Evolutionary conservation across 768 basidiomycete genomes (phyloP), one percentile per base, ranked within the genome.

Genomic region (Leccinum pellstonianum): DNA sequence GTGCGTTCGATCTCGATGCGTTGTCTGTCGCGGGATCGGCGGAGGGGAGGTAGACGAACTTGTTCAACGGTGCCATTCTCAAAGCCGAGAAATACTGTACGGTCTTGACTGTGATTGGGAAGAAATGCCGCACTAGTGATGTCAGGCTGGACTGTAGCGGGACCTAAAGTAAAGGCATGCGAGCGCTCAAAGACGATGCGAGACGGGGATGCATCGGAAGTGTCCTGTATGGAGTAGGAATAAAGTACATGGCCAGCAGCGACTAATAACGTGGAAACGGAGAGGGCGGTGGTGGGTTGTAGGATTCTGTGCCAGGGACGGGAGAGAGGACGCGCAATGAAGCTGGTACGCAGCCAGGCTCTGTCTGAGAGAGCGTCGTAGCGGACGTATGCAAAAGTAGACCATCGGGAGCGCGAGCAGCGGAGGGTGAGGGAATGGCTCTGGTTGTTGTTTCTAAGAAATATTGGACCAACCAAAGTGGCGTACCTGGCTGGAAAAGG

Each of bases 271-370:
- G 84, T 77, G 27, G 82, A 82, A 17, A 73, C 56, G 56, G 79
- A 86, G 58, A 86, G 77, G 29, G 85, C 81, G 41, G 90, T 68
- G 12, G 77, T 65, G 5, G 23, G 23, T 23, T 23, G 23, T 23
- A n/a, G 71, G 64, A 81, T 87, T 23, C 76, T 77, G 5, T 64
- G 14, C 88, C 88, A 91, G 10, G 81, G 78, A 25, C 76, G 75
- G 21, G 85, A 82, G 9, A 91, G 77, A 2, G 88, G 88, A 2
- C 86, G 81, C 4, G 87, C 87, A 21, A 88, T 73, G 59, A 88
- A 88, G 49, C 74, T 66, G 47, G 70, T 68, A 21, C 64, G 69
- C 4, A 73, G 62, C 89, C 89, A 91, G 11, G 81, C 75, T 3
- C 66, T 60, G 67, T 90, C 87, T 5, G 79, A 68, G 8, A 83